A percentile compares a stretch with the other conserved stretches of the same genome.
phyloP scores from a whole-genome alignment of 352 stramenopile species.

The Pythium vanterpoolii region DNA sequence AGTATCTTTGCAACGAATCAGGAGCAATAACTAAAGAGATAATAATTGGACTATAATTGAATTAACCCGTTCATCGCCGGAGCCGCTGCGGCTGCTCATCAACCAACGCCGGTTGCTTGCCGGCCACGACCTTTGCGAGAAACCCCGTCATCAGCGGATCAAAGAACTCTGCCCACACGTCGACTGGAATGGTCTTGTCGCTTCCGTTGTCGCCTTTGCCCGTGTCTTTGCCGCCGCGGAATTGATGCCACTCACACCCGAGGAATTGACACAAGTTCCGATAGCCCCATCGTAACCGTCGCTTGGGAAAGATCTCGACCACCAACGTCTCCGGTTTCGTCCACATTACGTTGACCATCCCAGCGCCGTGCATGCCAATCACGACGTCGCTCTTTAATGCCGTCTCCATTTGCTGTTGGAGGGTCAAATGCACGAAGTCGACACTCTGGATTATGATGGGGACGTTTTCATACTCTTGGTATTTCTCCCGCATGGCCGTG shows the following conservation, averaged over 20 bases:
- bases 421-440: conserved; percentile 60
- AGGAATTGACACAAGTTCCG: conserved; percentile 75
- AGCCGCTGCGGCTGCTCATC: not conserved
- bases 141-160: conserved; percentile 33
- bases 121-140: not conserved
- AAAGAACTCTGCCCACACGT: conserved; percentile 58
- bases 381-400: conserved; percentile 70
- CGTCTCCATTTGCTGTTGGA: conserved; percentile 57
- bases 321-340: conserved; percentile 48
- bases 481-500: conserved; percentile 12
- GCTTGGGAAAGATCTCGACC: conserved; percentile 73
- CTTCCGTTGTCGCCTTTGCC: conserved; percentile 38
- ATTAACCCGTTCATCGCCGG: not conserved
- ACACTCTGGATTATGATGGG: conserved; percentile 47
- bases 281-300: conserved; percentile 57
- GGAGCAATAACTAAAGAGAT: no score
- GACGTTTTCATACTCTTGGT: conserved; percentile 7
- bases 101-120: not conserved
- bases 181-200: conserved; percentile 48
- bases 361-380: conserved; percentile 79
- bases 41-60: no score
- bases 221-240: conserved; percentile 30
- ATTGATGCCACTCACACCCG: conserved; percentile 59
- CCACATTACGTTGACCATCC: conserved; percentile 76
- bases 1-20: no score